A percentile compares a stretch with the other conserved stretches of the same genome.
These are phyloP conservation scores for Populus tremula DNA, from an alignment of 345 rosid genomes.

Conservation along the genomic window DNA sequence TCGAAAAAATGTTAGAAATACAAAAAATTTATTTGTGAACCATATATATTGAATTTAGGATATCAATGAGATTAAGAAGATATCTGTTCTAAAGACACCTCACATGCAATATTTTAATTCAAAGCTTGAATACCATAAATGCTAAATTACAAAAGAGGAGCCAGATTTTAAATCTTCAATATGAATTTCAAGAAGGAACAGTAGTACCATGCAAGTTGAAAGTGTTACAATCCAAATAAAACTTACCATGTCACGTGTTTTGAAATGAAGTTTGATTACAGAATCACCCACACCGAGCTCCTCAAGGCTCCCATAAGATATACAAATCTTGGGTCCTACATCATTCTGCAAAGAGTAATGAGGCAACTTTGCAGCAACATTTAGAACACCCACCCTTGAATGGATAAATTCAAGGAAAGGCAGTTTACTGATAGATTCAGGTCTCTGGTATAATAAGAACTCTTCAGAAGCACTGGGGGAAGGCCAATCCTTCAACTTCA, in stretches of 20 bases:
- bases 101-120: not conserved
- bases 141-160: not conserved
- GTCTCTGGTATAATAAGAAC: conserved; percentile 76
- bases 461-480: conserved; percentile 89
- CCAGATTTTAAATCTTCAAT: not conserved
- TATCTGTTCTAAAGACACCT: not conserved
- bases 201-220: not conserved
- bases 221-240: not conserved
- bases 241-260: conserved; percentile 74
- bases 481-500: conserved; percentile 97
- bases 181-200: not conserved
- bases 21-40: not conserved
- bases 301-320: conserved; percentile 65
- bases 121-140: not conserved
- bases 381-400: conserved; percentile 88
- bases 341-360: conserved; percentile 93
- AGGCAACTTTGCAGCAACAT: conserved; percentile 94
- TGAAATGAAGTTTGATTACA: conserved; percentile 68
- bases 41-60: not conserved
- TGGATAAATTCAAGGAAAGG: conserved; percentile 95
- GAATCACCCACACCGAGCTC: conserved; percentile 62
- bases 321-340: conserved; percentile 79
- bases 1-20: not conserved
- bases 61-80: not conserved
- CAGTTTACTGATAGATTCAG: conserved; percentile 80